A percentile compares a stretch with the other conserved stretches of the same genome.
These are phyloP conservation scores for Theobroma grandiflorum DNA, from an alignment of 441 rosid species.

Conservation along the genomic window DNA sequence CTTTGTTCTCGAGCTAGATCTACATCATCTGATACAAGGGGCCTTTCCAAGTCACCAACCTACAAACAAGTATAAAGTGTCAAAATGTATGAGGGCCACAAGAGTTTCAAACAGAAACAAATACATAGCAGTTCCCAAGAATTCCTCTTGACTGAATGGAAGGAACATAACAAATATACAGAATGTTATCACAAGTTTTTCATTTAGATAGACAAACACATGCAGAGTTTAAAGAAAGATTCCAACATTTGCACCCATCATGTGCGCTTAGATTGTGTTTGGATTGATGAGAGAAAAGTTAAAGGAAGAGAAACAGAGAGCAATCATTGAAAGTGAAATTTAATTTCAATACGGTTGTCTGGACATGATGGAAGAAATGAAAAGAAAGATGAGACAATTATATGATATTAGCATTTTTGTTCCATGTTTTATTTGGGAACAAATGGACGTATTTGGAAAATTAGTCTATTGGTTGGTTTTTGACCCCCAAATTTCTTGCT, in stretches of 20 bases:
- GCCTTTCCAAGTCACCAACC: conserved; percentile 78
- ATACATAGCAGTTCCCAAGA: neutral
- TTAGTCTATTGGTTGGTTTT: neutral
- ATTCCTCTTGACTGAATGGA: conserved; percentile 5
- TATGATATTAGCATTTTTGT: neutral
- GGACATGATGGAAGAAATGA: neutral
- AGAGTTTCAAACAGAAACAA: conserved; percentile 18
- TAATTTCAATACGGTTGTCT: neutral
- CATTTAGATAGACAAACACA: conserved; percentile 14
- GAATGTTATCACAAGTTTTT: neutral
- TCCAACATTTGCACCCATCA: neutral
- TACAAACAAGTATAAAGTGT: conserved; percentile 31
- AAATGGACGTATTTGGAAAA: neutral
- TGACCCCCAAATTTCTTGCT: conserved; percentile 7
- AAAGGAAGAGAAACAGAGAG: conserved; percentile 9
- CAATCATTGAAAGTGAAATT: neutral
- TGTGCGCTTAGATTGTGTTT: neutral
- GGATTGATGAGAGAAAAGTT: neutral
- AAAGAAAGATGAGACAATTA: neutral
- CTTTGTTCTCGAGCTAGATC: conserved; percentile 49
- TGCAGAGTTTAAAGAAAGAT: conserved; percentile 13
- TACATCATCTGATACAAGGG: conserved; percentile 68
- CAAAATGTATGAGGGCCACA: conserved; percentile 14
- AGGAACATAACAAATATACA: neutral
- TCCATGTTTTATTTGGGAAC: neutral